Percentiles rank a stretch among this genome's conserved stretches.
Evolutionary conservation across 148 eudicot species (phyloP).

Genomic region (Amaranthus palmeri): DNA sequence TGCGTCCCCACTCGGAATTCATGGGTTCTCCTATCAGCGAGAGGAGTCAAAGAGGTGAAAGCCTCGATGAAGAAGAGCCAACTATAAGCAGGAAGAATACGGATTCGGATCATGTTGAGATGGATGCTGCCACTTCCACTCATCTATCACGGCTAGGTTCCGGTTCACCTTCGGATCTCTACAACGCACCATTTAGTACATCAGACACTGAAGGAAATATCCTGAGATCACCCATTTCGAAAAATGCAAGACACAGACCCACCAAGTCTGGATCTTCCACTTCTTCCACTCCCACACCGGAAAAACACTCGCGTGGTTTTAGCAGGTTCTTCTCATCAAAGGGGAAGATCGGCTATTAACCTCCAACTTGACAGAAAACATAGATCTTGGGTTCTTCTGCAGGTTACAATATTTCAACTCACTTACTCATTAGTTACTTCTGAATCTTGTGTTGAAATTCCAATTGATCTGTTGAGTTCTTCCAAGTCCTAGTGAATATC

Average conservation of each 20-base stretch:
- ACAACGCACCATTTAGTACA: constrained; percentile 44
- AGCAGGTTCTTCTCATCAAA: constrained; percentile 84
- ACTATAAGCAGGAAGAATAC: constrained; percentile 39
- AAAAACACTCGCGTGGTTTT: constrained; percentile 75
- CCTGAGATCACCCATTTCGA: constrained; percentile 49
- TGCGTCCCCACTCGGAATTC: constrained; percentile 61
- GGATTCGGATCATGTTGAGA: constrained; percentile 37
- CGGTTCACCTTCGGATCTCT: constrained; percentile 47
- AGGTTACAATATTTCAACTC: background rate
- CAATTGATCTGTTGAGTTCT: constrained; percentile 1
- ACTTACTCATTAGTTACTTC: background rate
- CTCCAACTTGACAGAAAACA: background rate
- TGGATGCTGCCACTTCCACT: constrained; percentile 35
- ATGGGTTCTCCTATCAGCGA: constrained; percentile 40
- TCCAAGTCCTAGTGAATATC: background rate
- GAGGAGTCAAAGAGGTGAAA: constrained; percentile 37
- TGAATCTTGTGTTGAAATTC: constrained; percentile 5
- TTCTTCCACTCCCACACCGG: constrained; percentile 70
- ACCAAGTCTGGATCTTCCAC: constrained; percentile 74
- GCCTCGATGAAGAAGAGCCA: constrained; percentile 48
- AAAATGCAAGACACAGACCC: constrained; percentile 50
- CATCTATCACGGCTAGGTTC: constrained; percentile 44
- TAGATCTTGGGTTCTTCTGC: background rate
- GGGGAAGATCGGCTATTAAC: constrained; percentile 45
- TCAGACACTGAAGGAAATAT: constrained; percentile 49